Evolutionary conservation across 495 filamentous ascomycete species (phyloP).

Genomic region (Tuber melanosporum): DNA sequence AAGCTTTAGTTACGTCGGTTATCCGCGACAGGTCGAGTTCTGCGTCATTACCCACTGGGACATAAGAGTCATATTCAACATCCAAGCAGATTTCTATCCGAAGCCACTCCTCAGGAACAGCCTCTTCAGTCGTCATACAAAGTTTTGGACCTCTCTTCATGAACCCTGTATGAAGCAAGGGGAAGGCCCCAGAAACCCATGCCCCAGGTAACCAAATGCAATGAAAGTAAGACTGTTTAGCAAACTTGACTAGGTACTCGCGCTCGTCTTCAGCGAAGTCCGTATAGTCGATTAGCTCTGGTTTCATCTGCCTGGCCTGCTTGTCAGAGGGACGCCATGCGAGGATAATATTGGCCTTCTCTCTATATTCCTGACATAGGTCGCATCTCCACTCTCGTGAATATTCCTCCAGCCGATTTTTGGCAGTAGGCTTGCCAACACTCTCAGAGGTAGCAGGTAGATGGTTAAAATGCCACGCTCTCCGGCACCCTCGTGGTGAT

Average conservation of each 20-base stretch:
- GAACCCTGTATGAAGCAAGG: slow-evolving; percentile 66
- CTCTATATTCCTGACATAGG: slow-evolving; percentile 56
- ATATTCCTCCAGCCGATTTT: slow-evolving; percentile 57
- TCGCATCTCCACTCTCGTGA: slow-evolving; percentile 63
- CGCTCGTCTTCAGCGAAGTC: slow-evolving; percentile 63
- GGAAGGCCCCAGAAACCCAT: slow-evolving; percentile 78
- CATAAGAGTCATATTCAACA: slow-evolving; percentile 56
- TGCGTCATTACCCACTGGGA: slow-evolving; percentile 49
- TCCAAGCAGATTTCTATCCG: slow-evolving; percentile 83
- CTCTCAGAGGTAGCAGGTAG: slow-evolving; percentile 51
- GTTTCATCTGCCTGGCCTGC: slow-evolving; percentile 26
- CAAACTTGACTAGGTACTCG: slow-evolving; percentile 90
- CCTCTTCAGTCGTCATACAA: slow-evolving; percentile 65
- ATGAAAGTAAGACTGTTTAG: slow-evolving; percentile 66
- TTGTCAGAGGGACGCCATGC: slow-evolving; percentile 69
- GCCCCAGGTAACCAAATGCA: slow-evolving; percentile 77
- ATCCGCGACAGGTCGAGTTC: slow-evolving; percentile 63
- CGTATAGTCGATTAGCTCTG: slow-evolving; percentile 42
- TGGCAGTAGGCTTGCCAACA: slow-evolving; percentile 43
- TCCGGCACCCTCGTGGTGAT: too few species aligned
- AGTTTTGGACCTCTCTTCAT: slow-evolving; percentile 61
- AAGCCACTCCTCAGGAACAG: slow-evolving; percentile 75
- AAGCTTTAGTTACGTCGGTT: slow-evolving; percentile 60
- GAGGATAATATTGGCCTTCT: slow-evolving; percentile 63
- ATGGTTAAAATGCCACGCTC: slow-evolving; percentile 79